These are phyloP conservation scores for Penicillium tannophilum DNA, from an alignment of 495 filamentous ascomycete genomes.

Conservation along the genomic window DNA sequence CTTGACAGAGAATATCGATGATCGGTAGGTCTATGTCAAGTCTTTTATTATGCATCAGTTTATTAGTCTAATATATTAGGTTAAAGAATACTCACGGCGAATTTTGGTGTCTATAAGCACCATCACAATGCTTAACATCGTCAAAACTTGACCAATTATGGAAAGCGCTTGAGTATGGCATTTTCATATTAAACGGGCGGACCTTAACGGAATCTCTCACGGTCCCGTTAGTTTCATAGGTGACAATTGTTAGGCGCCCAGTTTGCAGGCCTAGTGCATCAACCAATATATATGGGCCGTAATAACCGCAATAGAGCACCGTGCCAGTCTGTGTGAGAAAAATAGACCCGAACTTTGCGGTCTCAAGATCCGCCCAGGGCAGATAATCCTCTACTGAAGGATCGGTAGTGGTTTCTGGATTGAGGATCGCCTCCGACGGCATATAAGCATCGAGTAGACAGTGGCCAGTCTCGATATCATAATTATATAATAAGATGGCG, in stretches of 20 bases:
- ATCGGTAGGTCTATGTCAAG: constrained; percentile 16
- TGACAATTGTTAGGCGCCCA: constrained; percentile 4
- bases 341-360: neutral
- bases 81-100: neutral
- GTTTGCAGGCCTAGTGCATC: constrained; percentile 4
- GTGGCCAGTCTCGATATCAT: constrained; percentile 7
- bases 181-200: constrained; percentile 7
- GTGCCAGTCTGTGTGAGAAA: constrained; percentile 7
- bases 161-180: neutral
- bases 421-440: constrained; percentile 1
- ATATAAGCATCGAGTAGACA: neutral
- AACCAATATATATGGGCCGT: constrained; percentile 5
- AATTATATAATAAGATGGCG: constrained; percentile 3
- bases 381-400: constrained; percentile 10
- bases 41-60: constrained; percentile 4
- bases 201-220: constrained; percentile 3
- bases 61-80: neutral
- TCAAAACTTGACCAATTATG: neutral
- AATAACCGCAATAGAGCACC: neutral
- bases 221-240: constrained; percentile 2
- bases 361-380: constrained; percentile 6
- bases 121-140: neutral
- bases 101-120: neutral
- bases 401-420: constrained; percentile 6
- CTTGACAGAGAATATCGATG: too few species aligned